A percentile compares a stretch with the other conserved stretches of the same genome.
These are phyloP conservation scores for Solanum virginianum DNA, from an alignment of 257 asterid species.

Conservation along the genomic window DNA sequence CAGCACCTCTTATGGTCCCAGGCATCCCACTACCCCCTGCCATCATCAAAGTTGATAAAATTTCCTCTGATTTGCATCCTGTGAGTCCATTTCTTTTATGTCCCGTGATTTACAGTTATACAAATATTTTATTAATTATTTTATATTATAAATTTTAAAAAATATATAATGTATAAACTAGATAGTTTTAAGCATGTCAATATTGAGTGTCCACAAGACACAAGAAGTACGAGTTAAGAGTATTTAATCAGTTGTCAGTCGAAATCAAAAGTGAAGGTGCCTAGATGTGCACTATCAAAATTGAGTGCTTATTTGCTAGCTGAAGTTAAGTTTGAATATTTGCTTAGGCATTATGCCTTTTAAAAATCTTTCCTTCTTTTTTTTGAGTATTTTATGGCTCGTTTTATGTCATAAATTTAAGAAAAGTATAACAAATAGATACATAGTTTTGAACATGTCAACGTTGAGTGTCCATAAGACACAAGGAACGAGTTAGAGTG, in stretches of 20 bases:
- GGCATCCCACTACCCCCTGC: conserved; percentile 36
- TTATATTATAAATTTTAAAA: not conserved
- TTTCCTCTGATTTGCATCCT: conserved; percentile 56
- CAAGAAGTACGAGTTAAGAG: not conserved
- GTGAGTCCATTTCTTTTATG: conserved; percentile 13
- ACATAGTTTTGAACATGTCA: not conserved
- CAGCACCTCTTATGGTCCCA: conserved; percentile 25
- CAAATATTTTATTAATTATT: not conserved
- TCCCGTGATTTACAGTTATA: not conserved
- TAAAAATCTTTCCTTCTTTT: not conserved
- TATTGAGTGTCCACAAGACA: not conserved
- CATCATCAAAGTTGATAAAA: conserved; percentile 38
- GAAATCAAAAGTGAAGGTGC: not conserved
- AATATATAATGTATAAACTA: not conserved
- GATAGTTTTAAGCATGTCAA: no score
- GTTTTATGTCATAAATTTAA: no score
- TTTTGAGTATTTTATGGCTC: not conserved
- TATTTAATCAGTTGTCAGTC: not conserved
- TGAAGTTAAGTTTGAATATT: not conserved
- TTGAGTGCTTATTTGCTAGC: not conserved
- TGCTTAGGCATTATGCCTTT: not conserved
- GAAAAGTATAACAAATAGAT: no score
- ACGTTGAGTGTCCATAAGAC: not conserved
- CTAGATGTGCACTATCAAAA: not conserved
- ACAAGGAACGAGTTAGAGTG: rapidly evolving